Conservation (phyloP, 768 basidiomycete genomes). For the Artomyces pyxidatus region DNA sequence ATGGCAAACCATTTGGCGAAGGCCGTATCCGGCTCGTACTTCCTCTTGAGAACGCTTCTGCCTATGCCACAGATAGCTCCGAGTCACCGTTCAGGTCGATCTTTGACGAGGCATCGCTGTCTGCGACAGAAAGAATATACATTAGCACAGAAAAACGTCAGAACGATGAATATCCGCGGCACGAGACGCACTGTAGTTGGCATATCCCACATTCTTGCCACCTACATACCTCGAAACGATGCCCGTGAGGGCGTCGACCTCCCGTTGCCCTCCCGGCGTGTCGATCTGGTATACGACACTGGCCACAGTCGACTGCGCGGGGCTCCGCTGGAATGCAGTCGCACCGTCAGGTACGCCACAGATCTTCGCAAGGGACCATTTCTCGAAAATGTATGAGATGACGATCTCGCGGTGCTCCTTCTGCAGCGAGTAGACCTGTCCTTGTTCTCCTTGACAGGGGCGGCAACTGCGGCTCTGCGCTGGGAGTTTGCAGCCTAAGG, state of each 20-base stretch:
- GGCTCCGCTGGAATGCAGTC: conserved; percentile 34
- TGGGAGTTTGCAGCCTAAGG: conserved; percentile 36
- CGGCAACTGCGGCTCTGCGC: conserved; percentile 32
- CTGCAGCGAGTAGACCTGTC: conserved; percentile 27
- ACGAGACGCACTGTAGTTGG: conserved; percentile 11
- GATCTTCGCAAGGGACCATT: conserved; percentile 33
- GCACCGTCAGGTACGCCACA: conserved; percentile 20
- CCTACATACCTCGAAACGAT: background rate
- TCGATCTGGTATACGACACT: conserved; percentile 29
- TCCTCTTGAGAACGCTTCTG: conserved; percentile 25
- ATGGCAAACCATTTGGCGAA: conserved; percentile 30
- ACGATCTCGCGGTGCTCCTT: conserved; percentile 21
- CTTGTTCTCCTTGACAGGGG: conserved; percentile 31
- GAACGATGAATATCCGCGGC: background rate
- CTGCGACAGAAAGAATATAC: no score
- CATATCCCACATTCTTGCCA: conserved; percentile 10
- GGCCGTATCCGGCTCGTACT: conserved; percentile 27
- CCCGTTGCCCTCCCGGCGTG: conserved; percentile 21
- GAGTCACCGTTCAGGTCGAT: conserved; percentile 22
- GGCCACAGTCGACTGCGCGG: conserved; percentile 27
- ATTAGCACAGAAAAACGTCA: background rate
- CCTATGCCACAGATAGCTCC: conserved; percentile 6
- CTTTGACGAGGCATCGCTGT: background rate
- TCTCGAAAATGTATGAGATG: conserved; percentile 31
- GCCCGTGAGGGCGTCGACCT: conserved; percentile 16